A percentile compares a stretch with the other conserved stretches of the same genome.
phyloP scores from a whole-genome alignment of 1,139 yeast species.

The Oligophagozyma castellii region DNA sequence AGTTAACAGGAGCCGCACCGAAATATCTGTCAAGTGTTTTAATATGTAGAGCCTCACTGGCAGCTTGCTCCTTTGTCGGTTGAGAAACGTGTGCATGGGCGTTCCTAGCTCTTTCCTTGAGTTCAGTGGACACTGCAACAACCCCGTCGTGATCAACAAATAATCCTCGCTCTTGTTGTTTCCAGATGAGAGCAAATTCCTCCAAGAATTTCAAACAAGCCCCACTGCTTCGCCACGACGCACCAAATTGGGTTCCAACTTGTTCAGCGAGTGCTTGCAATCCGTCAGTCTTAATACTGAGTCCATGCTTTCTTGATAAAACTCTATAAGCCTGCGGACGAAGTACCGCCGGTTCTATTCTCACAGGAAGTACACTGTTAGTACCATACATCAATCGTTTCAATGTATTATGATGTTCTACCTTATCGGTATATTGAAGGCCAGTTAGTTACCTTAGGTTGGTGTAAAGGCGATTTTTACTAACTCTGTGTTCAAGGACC shows the following conservation, averaged over 20 bases:
- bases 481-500: no score
- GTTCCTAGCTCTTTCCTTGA: conserved; percentile 24
- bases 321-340: conserved; percentile 87
- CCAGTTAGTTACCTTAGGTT: no score
- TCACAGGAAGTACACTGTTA: conserved; percentile 46
- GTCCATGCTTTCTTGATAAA: conserved; percentile 81
- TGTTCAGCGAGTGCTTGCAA: conserved; percentile 55
- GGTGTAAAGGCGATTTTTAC: no score
- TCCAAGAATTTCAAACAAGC: conserved; percentile 60
- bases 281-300: conserved; percentile 81
- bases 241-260: conserved; percentile 66
- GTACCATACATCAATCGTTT: conserved; percentile 7
- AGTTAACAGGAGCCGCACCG: no score
- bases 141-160: conserved; percentile 71
- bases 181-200: conserved; percentile 73
- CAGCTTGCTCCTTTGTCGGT: background rate
- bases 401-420: background rate
- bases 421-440: no score
- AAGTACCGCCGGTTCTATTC: conserved; percentile 64
- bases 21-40: no score
- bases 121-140: conserved; percentile 47
- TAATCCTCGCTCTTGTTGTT: conserved; percentile 72
- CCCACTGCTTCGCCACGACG: conserved; percentile 62
- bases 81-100: conserved; percentile 3
- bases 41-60: no score